Percentiles rank a stretch among this genome's conserved stretches.
Evolutionary conservation across 805 yeast species (phyloP).

Genomic region (Ogataea sp.): DNA sequence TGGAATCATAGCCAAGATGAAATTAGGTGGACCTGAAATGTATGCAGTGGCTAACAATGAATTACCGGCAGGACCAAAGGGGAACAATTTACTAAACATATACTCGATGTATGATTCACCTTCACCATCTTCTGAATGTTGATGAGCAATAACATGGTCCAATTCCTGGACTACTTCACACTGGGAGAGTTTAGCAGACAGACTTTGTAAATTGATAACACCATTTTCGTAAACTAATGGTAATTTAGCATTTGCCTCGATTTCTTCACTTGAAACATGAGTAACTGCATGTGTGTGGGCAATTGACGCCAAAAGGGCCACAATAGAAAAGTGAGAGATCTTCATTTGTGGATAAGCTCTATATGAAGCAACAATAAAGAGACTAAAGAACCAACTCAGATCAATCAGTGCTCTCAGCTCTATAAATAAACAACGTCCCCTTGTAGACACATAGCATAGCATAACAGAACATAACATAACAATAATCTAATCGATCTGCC

Average conservation of each 20-base stretch:
- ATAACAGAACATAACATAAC: too few species aligned
- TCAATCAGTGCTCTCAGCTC: too few species aligned
- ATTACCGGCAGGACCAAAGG: slow-evolving; percentile 52
- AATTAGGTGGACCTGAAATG: slow-evolving; percentile 58
- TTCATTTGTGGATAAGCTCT: too few species aligned
- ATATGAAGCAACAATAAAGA: neutral
- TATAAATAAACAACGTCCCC: too few species aligned
- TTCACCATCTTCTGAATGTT: slow-evolving; percentile 4
- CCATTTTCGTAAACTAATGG: slow-evolving; percentile 23
- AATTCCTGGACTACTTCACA: slow-evolving; percentile 34
- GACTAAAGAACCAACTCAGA: too few species aligned
- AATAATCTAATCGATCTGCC: neutral
- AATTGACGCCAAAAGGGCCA: neutral
- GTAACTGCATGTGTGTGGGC: neutral
- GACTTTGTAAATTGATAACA: slow-evolving; percentile 29
- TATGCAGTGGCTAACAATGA: slow-evolving; percentile 56
- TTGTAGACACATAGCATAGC: too few species aligned
- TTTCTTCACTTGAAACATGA: neutral
- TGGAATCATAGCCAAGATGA: slow-evolving; percentile 49
- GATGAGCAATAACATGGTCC: slow-evolving; percentile 13
- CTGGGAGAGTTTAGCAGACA: slow-evolving; percentile 20
- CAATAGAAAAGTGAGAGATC: neutral
- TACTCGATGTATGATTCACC: slow-evolving; percentile 24
- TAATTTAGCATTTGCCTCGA: neutral
- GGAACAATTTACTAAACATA: slow-evolving; percentile 36